Evolutionary conservation across 352 stramenopile species (phyloP), one percentile per base, ranked within the genome.

Genomic region (Phytopythium kandeliae): DNA sequence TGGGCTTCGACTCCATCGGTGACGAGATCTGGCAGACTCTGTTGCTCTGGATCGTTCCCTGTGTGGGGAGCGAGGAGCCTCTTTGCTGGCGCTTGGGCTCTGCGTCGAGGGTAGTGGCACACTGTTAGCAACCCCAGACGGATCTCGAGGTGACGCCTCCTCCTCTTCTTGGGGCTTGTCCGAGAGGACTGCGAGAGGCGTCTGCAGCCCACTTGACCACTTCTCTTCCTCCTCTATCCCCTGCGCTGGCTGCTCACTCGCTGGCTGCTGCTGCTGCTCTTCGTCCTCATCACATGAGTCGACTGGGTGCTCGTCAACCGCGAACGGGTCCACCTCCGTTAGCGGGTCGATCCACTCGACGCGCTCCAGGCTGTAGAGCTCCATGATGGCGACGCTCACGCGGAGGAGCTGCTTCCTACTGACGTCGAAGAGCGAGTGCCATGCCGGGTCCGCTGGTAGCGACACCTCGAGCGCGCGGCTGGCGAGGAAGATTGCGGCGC

Each of bases 401-500:
- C 53, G 59, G 30, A 81, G 63, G 16, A 93, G 54, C 48, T 78
- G 63, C 28, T 53, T 40, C 35, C 69, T 65, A 21, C 82, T 65
- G 17, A 92, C 80, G 16, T 83, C 79, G 34, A 92, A 89, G 1
- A 92, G 64, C 51, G 59, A 38, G 49, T 80, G 87, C 80, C 80
- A 92, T 31, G 73, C 48, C 33, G 78, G 77, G 45, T 68, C 57
- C 21, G 79, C 65, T 0, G 80, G 80, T 11, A 92, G 46, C 35
- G 74, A 71, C 31, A 87, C 66, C 2, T 64, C 58, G 21, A 86
- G 60, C 43, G 77, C 65, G 16, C 84, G 78, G 7, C 78, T 83
- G 2, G 88, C 76, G 37, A 97, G 69, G 54, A 93, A 95, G 51
- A 97, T 92, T 31, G 89, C 89, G 34, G 86, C 85, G 60, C 90